Conservation (phyloP, 208 protist species). For the Giardia muris region DNA sequence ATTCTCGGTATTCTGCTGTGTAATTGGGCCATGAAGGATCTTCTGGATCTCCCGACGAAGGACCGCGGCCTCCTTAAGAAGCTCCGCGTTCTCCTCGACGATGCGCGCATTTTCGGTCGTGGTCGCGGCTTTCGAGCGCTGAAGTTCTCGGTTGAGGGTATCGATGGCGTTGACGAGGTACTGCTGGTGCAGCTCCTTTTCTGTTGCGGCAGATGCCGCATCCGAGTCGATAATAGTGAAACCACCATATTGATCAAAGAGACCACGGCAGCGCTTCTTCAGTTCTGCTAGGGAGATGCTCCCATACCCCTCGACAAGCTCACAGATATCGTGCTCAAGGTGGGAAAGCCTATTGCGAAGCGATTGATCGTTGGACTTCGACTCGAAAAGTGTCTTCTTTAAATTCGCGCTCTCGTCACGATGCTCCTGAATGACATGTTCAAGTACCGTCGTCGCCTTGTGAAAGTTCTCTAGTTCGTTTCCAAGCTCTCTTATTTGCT, state of each 20-base stretch:
- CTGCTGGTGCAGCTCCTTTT: constrained; percentile 25
- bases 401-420: background rate
- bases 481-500: background rate
- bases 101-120: background rate
- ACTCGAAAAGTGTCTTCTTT: background rate
- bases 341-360: background rate
- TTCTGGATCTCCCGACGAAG: constrained; percentile 24
- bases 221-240: background rate
- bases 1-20: constrained; percentile 19
- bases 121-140: background rate
- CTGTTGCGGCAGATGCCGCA: background rate
- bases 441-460: background rate
- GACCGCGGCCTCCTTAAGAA: constrained; percentile 21
- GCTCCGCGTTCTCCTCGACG: constrained; percentile 23
- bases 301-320: background rate
- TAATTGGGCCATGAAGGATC: constrained; percentile 12
- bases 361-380: background rate
- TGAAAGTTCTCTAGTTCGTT: constrained; percentile 29
- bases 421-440: background rate
- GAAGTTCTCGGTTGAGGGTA: background rate
- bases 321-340: background rate
- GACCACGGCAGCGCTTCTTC: background rate
- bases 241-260: constrained; percentile 10
- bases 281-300: background rate
- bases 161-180: background rate